A percentile compares a stretch with the other conserved stretches of the same genome.
These are phyloP conservation scores for Fusarium fujikuroi DNA, from an alignment of 2,329 filamentous ascomycete species.

Conservation along the genomic window DNA sequence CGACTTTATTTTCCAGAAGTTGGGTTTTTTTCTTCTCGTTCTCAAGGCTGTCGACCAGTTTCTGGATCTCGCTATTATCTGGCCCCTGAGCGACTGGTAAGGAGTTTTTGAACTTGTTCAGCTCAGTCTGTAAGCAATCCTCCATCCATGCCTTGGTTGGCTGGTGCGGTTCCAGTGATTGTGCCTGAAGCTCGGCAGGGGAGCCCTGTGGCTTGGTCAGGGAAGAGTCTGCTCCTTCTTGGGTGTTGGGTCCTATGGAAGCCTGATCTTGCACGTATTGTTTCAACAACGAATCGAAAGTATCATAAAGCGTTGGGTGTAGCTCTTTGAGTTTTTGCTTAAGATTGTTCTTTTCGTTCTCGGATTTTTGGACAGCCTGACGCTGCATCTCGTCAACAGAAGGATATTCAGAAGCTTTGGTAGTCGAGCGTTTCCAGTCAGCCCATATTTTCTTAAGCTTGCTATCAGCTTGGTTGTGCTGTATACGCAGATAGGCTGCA, in stretches of 20 bases:
- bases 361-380: conserved; percentile 21
- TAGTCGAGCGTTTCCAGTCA: conserved; percentile 28
- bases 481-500: conserved; percentile 31
- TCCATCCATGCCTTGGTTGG: conserved; percentile 5
- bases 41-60: conserved; percentile 20
- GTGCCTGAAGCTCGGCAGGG: not conserved
- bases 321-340: conserved; percentile 10
- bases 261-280: conserved; percentile 1
- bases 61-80: conserved; percentile 10
- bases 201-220: not conserved
- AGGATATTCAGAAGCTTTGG: conserved; percentile 37
- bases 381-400: conserved; percentile 33
- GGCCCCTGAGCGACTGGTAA: not conserved
- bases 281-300: not conserved
- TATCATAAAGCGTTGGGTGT: conserved; percentile 17
- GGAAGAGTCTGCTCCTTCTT: not conserved
- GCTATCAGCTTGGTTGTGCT: conserved; percentile 29
- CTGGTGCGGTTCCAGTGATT: conserved; percentile 5
- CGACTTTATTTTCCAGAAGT: conserved; percentile 17
- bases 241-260: not conserved
- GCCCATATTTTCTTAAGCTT: conserved; percentile 22
- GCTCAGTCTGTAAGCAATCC: conserved; percentile 18
- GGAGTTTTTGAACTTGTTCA: conserved; percentile 24
- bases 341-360: conserved; percentile 9
- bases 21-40: conserved; percentile 24